Evolutionary conservation across 306 rosid genomes (phyloP).

Genomic region (Castanea mollissima): DNA sequence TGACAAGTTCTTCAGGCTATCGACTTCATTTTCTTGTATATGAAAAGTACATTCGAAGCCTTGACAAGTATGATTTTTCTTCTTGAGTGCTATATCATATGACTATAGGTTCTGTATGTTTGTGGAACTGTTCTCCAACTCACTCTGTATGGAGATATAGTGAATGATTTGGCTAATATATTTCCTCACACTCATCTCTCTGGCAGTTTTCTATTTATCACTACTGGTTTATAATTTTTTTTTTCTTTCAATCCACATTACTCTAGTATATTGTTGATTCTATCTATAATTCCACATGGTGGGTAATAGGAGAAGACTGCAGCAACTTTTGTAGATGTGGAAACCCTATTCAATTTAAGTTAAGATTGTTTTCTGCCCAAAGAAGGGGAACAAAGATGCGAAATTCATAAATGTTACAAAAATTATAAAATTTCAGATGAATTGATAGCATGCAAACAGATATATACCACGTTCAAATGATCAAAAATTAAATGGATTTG

Average conservation of each 20-base stretch:
- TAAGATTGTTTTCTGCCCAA: background rate
- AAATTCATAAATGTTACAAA: background rate
- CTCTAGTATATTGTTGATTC: background rate
- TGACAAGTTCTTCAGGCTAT: slow-evolving; percentile 55
- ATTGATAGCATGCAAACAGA: background rate
- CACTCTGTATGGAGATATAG: background rate
- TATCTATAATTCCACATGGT: background rate
- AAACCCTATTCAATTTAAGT: background rate
- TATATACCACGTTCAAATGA: background rate
- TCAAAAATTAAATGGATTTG: background rate
- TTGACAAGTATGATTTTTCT: slow-evolving; percentile 60
- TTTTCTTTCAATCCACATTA: background rate
- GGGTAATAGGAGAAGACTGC: background rate
- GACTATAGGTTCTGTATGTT: background rate
- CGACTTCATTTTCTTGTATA: slow-evolving; percentile 85
- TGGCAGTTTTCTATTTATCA: background rate
- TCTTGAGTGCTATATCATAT: slow-evolving; percentile 13
- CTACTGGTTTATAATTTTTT: background rate
- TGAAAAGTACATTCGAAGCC: slow-evolving; percentile 78
- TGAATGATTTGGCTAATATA: background rate
- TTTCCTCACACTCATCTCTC: background rate
- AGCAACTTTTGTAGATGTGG: background rate
- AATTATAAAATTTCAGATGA: background rate
- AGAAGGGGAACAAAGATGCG: background rate
- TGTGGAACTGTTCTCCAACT: background rate